Evolutionary conservation across 2,329 filamentous ascomycete genomes (phyloP), one percentile per base, ranked within the genome.

Genomic region (Aspergillus awamori): DNA sequence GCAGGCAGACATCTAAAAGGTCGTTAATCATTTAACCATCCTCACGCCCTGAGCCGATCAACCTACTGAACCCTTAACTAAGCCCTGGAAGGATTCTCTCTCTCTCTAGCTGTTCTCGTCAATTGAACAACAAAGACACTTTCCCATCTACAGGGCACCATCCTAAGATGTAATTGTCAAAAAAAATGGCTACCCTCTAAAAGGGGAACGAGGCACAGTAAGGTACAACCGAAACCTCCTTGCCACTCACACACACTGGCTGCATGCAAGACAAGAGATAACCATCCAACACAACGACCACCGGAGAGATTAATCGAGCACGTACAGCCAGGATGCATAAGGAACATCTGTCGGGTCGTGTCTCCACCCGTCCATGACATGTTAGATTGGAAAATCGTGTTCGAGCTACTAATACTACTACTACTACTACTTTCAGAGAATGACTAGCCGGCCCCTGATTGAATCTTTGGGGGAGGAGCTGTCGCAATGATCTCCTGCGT

Each of bases 181-280:
- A 20, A 20, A 20, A 20, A 17, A 17, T 17, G 20, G 20, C 20
- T 20, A 20, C 20, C 2, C 20, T 20, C 20, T 20, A 20, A 20
- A 30, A 36, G 11, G 33, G n/a, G 47, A 51, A 51, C 47, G 47
- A 51, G 47, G 24, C 26, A 22, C 41, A 51, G 47, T 51, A 51
- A 51, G 47, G 47, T 51, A 51, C 26, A 8, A 39, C 33, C 33
- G 33, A 36, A 36, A 36, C 36, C 51, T 53, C 51, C 51, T 53
- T 53, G 45, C 38, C 53, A 43, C 39, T 36, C 30, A 36, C 30
- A 36, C 33, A 36, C 33, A 11, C 33, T 36, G 33, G 53, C 53
- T 55, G n/a, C 38, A 55, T 43, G 53, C 53, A 55, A 33, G 38
- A 55, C 53, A 33, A 33, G 38, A 55, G 24, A 36, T 33, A 30